Conservation (phyloP, 176 grass and related monocot genomes). For the Juncus inflexus region DNA sequence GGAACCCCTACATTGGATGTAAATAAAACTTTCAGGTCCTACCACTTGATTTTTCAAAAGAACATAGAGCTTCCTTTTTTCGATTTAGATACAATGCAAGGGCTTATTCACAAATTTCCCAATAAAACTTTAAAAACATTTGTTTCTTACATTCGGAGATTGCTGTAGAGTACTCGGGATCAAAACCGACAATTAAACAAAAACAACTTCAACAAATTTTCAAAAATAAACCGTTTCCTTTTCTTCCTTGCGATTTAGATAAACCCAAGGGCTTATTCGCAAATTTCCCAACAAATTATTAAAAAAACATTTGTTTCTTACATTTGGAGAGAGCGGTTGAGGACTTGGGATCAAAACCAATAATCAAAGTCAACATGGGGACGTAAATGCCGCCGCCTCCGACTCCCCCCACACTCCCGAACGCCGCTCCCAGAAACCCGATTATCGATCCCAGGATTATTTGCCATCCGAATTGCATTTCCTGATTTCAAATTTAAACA, state of each 20-base stretch:
- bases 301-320: conserved; percentile 5
- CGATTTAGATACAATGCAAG: not conserved
- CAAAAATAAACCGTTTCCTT: too few relatives aligned
- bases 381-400: conserved; percentile 55
- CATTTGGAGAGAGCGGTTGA: conserved; percentile 53
- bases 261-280: not conserved
- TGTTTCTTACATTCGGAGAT: conserved; percentile 50
- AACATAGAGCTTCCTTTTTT: too few relatives aligned
- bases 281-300: not conserved
- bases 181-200: conserved; percentile 43
- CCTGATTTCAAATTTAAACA: conserved; percentile 24
- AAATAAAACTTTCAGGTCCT: too few relatives aligned
- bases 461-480: conserved; percentile 38
- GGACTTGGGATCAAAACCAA: conserved; percentile 62
- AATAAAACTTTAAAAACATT: not conserved
- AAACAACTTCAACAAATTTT: too few relatives aligned
- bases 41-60: too few relatives aligned
- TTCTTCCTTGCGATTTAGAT: too few relatives aligned
- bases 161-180: conserved; percentile 45
- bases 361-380: conserved; percentile 54
- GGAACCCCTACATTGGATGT: too few relatives aligned
- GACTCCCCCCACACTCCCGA: conserved; percentile 51
- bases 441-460: conserved; percentile 38
- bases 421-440: conserved; percentile 44
- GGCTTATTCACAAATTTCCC: not conserved